Evolutionary conservation across 139 green algal genomes (phyloP).

Genomic region (Choricystis sp.): DNA sequence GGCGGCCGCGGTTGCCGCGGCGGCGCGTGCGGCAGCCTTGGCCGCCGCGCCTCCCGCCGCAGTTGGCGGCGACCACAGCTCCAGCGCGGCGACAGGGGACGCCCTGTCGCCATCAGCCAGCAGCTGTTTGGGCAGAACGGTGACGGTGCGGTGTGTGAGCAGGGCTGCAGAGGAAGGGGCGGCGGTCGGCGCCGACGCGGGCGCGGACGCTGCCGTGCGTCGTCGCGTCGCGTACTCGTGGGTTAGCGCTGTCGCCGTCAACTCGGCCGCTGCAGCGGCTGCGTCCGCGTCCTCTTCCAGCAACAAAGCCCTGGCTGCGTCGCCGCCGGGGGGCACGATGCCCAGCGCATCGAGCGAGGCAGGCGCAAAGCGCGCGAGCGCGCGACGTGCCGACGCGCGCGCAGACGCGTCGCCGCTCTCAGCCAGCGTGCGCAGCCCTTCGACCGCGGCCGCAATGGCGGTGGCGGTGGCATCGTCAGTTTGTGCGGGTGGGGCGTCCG

Average conservation of each 20-base stretch:
- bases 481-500: no score
- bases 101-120: no score
- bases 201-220: not conserved
- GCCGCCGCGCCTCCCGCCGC: no score
- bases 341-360: not conserved
- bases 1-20: no score
- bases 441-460: not conserved
- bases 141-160: no score
- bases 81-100: no score
- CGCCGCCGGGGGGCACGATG: not conserved
- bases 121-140: not conserved
- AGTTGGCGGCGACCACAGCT: no score
- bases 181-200: no score
- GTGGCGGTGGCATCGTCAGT: no score
- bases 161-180: not conserved
- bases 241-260: not conserved
- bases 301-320: not conserved
- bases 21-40: no score
- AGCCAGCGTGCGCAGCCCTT: not conserved
- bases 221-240: not conserved
- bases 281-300: not conserved
- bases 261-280: not conserved
- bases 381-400: no score
- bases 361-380: not conserved
- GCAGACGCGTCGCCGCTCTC: not conserved